A percentile compares a stretch with the other conserved stretches of the same genome.
Evolutionary conservation across 129 eudicot species (phyloP).

Genomic region (Lactuca saligna): DNA sequence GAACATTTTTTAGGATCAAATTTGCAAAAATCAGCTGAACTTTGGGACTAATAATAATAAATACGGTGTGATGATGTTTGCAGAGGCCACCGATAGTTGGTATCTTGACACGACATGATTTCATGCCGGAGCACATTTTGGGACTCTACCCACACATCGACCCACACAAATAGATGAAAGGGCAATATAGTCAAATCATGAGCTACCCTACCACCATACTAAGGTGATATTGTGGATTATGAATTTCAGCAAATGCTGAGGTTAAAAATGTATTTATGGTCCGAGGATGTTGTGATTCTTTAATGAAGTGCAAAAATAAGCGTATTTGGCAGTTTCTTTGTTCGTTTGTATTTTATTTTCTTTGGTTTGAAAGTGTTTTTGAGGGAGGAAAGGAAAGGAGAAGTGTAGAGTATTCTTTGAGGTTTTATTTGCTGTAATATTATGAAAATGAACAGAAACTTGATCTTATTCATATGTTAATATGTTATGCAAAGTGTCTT

Average conservation of each 20-base stretch:
- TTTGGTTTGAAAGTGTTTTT: constrained; percentile 19
- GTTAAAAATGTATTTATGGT: constrained; percentile 10
- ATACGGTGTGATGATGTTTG: constrained; percentile 21
- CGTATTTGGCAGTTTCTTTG: background rate
- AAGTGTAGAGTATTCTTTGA: background rate
- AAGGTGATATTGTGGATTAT: constrained; percentile 17
- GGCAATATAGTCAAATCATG: background rate
- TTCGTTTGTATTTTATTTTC: background rate
- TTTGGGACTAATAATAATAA: background rate
- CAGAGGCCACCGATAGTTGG: constrained; percentile 92
- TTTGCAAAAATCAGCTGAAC: background rate
- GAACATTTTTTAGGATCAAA: background rate
- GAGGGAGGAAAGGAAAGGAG: constrained; percentile 33
- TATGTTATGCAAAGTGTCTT: background rate
- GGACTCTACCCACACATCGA: constrained; percentile 83
- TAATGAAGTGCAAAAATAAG: constrained; percentile 20
- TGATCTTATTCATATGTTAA: constrained; percentile 20
- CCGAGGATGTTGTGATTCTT: constrained; percentile 24
- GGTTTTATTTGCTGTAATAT: background rate
- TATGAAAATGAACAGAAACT: constrained; percentile 3
- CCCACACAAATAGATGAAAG: constrained; percentile 38
- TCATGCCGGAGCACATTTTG: constrained; percentile 89
- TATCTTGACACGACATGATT: constrained; percentile 91
- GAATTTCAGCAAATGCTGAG: background rate
- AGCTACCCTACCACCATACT: background rate